phyloP scores from a whole-genome alignment of 306 rosid genomes.

The Hippophae tibetana region DNA sequence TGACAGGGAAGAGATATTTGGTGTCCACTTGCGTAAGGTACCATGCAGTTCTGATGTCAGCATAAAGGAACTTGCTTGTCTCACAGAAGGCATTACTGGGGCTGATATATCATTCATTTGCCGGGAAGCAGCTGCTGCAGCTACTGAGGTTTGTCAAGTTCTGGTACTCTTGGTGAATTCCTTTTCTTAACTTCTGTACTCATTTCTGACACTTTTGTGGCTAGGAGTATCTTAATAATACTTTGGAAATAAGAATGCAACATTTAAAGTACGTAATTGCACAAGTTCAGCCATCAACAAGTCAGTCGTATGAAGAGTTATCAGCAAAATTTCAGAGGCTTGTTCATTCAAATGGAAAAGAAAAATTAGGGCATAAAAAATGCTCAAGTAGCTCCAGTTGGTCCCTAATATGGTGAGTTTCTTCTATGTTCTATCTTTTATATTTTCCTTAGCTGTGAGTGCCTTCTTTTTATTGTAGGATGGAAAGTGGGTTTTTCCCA shows the following conservation, averaged over 20 bases:
- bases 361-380: conserved; percentile 20
- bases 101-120: conserved; percentile 81
- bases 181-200: conserved; percentile 11
- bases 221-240: conserved; percentile 60
- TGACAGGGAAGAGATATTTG: conserved; percentile 79
- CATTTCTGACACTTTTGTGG: conserved; percentile 13
- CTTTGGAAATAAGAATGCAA: conserved; percentile 56
- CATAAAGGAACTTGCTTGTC: conserved; percentile 47
- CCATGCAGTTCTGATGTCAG: conserved; percentile 60
- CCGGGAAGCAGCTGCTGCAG: conserved; percentile 73
- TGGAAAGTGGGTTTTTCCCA: too few species aligned
- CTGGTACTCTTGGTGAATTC: not conserved
- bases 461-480: too few species aligned
- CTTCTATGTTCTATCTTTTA: too few species aligned
- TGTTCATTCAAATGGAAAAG: conserved; percentile 35
- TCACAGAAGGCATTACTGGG: conserved; percentile 67
- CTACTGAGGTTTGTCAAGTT: conserved; percentile 62
- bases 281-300: conserved; percentile 56
- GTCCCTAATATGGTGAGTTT: too few species aligned
- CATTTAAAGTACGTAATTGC: conserved; percentile 56
- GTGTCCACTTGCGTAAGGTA: conserved; percentile 61
- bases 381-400: not conserved
- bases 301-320: conserved; percentile 50
- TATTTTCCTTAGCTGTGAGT: too few species aligned
- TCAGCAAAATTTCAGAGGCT: conserved; percentile 64